Base-by-base conservation (phyloP, 352 stramenopile genomes). In the Phytophthora europaea region DNA sequence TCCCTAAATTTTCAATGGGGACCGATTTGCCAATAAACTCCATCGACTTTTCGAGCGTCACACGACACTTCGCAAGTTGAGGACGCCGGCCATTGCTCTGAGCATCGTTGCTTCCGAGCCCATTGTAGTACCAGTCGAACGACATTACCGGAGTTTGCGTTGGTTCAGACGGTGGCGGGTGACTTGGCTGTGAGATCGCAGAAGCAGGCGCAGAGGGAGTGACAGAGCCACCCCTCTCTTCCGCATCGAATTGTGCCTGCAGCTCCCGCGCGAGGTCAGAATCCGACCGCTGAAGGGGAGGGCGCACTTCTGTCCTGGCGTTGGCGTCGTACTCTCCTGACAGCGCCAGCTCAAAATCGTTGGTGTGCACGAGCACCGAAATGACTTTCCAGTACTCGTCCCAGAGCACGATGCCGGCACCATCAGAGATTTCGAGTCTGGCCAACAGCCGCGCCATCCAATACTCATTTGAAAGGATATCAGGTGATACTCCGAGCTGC, bases 371-470 rank as follows among this genome's bases (percentile, higher is more conserved):
- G 26, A 96, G 56, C 45, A 95, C 82, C 31, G 86, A 97, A 3
- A 93, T 75, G 16, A 87, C 80, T 55, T 94, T 96, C 94, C 94
- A 98, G 66, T 97, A 97, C 62, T 98, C 91, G 56, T 98, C 91
- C 94, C 93, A 98, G 10, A 98, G 72, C 61, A 98, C 87, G 61
- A 98, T 98, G 2, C 93, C 93, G 0, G 89, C 85, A 12, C 92
- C 93, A 65, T 65, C 77, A 18, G 72, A 71, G 16, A 94, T 83
- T 72, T 95, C 85, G 2, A 95, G 65, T 52, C 75, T 78, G 15
- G 61, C 67, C 18, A 90, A 70, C 31, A 94, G 59, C 33, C 86
- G 80, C n/a, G 80, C 80, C 87, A 95, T 91, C 59, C 62, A 80
- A 50, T 87, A 92, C 33, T 94, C 81, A 51, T 88, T 89, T 33